Evolutionary conservation across 345 rosid genomes (phyloP).

Genomic region (Salix brachista): DNA sequence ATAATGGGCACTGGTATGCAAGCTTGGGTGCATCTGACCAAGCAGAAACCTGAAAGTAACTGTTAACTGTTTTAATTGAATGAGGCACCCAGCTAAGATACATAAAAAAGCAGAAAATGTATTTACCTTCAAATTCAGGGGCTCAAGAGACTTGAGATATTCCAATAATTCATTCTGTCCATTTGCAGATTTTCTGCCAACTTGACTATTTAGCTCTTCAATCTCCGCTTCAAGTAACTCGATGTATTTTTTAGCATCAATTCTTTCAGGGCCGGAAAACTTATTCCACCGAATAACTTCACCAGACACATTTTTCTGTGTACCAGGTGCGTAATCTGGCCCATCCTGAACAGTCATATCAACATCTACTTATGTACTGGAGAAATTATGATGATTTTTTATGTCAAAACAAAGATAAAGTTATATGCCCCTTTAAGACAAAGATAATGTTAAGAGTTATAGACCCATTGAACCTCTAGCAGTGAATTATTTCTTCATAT

Average conservation of each 20-base stretch:
- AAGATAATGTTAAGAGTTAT: not conserved
- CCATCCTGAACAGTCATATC: slow-evolving; percentile 38
- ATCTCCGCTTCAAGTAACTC: slow-evolving; percentile 95
- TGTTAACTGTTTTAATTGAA: not conserved
- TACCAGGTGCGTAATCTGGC: slow-evolving; percentile 84
- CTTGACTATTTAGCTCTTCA: slow-evolving; percentile 77
- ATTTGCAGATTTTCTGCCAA: slow-evolving; percentile 55
- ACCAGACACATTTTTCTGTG: slow-evolving; percentile 90
- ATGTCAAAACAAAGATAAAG: not conserved
- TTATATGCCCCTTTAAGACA: not conserved
- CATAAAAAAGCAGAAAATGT: not conserved
- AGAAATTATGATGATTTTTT: not conserved
- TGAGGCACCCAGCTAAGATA: not conserved
- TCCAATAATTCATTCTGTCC: slow-evolving; percentile 85
- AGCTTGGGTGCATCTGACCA: not conserved
- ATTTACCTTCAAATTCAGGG: slow-evolving; percentile 87
- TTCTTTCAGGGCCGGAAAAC: slow-evolving; percentile 81
- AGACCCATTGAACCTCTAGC: not conserved
- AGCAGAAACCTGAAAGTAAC: not conserved
- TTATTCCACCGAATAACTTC: slow-evolving; percentile 91
- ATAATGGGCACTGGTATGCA: not conserved
- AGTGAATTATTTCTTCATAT: not conserved
- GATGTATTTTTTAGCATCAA: slow-evolving; percentile 84
- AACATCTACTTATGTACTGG: slow-evolving; percentile 1
- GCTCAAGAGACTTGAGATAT: slow-evolving; percentile 84